phyloP scores from a whole-genome alignment of 2,329 filamentous ascomycete species.

The Alternaria gaisen region DNA sequence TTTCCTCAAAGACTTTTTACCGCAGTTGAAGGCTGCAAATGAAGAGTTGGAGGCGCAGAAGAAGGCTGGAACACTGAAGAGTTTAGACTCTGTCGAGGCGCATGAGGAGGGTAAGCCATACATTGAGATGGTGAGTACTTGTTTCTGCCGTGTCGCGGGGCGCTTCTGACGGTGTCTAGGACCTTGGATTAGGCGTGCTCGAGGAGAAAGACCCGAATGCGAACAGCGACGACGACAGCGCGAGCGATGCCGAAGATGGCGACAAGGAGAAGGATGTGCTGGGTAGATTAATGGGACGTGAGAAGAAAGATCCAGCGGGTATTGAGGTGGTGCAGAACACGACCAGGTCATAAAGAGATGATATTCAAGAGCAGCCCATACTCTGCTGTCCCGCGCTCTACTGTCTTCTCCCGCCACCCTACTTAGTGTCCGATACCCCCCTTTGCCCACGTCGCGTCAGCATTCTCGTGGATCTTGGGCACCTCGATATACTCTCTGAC shows the following conservation, averaged over 20 bases:
- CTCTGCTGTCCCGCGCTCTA: not conserved
- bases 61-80: conserved; percentile 49
- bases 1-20: conserved; percentile 54
- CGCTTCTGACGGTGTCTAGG: conserved; percentile 27
- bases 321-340: conserved; percentile 45
- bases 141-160: not conserved
- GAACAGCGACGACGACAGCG: conserved; percentile 29
- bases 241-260: conserved; percentile 30
- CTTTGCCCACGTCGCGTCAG: conserved; percentile 59
- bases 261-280: conserved; percentile 44
- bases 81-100: conserved; percentile 38
- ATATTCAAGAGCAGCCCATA: not conserved
- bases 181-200: conserved; percentile 59
- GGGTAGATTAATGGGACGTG: conserved; percentile 49
- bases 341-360: conserved; percentile 22
- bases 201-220: conserved; percentile 50
- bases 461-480: conserved; percentile 58
- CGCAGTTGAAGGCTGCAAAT: conserved; percentile 55
- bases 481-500: conserved; percentile 62
- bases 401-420: not conserved
- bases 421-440: conserved; percentile 24
- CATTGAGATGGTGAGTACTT: conserved; percentile 52
- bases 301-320: conserved; percentile 27
- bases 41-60: conserved; percentile 53
- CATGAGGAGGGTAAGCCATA: conserved; percentile 43